Conservation (phyloP, 805 yeast species). For the Yarrowia osloensis region DNA sequence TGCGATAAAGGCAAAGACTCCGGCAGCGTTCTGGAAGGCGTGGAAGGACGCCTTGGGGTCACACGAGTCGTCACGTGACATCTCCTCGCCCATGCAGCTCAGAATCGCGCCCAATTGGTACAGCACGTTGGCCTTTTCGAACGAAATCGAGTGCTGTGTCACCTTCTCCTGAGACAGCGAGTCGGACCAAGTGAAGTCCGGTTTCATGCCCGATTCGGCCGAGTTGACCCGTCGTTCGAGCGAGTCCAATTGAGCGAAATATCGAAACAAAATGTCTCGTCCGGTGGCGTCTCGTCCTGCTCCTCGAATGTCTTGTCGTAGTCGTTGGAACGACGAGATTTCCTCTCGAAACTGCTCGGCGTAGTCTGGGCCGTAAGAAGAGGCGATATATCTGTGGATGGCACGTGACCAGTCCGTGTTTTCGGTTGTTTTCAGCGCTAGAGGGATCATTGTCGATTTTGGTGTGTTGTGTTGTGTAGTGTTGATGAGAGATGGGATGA, state of each 20-base stretch:
- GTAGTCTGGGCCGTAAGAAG: conserved; percentile 57
- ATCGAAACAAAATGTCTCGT: conserved; percentile 60
- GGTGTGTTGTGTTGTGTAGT: background rate
- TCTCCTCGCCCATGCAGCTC: conserved; percentile 48
- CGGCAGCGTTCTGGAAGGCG: conserved; percentile 72
- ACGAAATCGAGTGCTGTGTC: conserved; percentile 78
- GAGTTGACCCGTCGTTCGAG: conserved; percentile 76
- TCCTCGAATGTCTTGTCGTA: conserved; percentile 62
- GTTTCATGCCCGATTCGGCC: conserved; percentile 53
- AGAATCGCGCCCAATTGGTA: conserved; percentile 74
- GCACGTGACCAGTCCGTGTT: conserved; percentile 68
- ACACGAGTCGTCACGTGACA: conserved; percentile 37
- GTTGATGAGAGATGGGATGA: no score
- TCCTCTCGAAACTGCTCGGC: conserved; percentile 61
- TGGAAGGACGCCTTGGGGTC: conserved; percentile 62
- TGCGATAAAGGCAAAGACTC: conserved; percentile 67
- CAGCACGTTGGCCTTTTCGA: conserved; percentile 83
- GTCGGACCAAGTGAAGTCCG: conserved; percentile 77
- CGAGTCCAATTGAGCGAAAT: conserved; percentile 80
- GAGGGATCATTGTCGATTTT: conserved; percentile 37
- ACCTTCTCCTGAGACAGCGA: conserved; percentile 54
- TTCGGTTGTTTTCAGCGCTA: conserved; percentile 51
- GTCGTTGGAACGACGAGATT: conserved; percentile 53
- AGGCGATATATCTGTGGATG: conserved; percentile 56
- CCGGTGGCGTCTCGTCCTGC: conserved; percentile 49